Conservation (phyloP, 169 alveolate species). For the Eimeria tenella region DNA sequence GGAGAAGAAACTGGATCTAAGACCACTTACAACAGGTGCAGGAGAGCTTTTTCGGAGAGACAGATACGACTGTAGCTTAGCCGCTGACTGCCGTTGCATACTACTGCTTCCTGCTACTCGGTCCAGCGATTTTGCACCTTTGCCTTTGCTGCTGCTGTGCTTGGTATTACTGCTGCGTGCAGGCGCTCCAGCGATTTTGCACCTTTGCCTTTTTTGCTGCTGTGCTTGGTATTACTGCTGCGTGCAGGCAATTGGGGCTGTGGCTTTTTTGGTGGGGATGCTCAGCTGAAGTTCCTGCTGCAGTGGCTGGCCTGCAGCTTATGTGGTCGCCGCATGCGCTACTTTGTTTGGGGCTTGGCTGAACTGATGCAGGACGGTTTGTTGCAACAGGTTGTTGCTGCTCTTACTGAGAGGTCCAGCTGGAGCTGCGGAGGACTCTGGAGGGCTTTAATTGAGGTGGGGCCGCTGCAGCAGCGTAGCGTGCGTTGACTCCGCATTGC, state of each 20-base stretch:
- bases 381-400: background rate
- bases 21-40: conserved; percentile 27
- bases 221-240: background rate
- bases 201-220: background rate
- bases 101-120: background rate
- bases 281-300: conserved; percentile 76
- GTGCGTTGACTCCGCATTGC: background rate
- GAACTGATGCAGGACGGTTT: conserved; percentile 1
- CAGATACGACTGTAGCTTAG: too few relatives aligned
- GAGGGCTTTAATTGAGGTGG: conserved; percentile 37
- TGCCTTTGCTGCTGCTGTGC: background rate
- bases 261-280: conserved; percentile 79
- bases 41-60: background rate
- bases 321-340: conserved; percentile 55
- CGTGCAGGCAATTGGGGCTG: conserved; percentile 79
- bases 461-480: background rate
- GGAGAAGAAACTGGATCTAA: background rate
- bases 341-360: conserved; percentile 55
- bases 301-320: conserved; percentile 78
- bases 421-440: conserved; percentile 42
- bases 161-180: conserved; percentile 30
- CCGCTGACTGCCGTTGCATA: background rate
- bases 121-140: too few relatives aligned
- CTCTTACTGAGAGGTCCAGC: background rate
- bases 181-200: too few relatives aligned